Base-by-base conservation (phyloP, 2,329 filamentous ascomycete genomes). In the Sclerotinia minor region DNA sequence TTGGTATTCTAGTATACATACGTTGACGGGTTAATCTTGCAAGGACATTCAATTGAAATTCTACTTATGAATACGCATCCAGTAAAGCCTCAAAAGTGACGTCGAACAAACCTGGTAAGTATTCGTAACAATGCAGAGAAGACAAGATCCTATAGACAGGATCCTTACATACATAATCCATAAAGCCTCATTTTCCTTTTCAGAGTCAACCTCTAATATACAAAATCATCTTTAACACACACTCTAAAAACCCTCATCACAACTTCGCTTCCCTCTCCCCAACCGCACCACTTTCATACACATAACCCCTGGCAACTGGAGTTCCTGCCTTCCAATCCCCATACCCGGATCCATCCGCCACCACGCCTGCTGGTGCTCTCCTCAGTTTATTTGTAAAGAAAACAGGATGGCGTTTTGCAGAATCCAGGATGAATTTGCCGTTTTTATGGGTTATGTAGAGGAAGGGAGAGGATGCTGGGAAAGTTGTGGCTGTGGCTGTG, bases 301-400 rank as follows among this genome's bases (percentile, higher is more conserved):
- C 79, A 73, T 89, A 89, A 1, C 87, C 87, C 53, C 83, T 79
- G 24, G 85, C 85, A 4, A 88, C 83, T 0, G 87, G 87, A 69
- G 77, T 87, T 65, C 32, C 73, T 74, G 68, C 71, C 68, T 52
- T 64, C 49, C 61, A 54, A 41, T 44, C 68, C 71, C 70, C 57
- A 72, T 69, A 24, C 72, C 71, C 49, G 72, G 68, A 38, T n/a
- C 35, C 63, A 29, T 47, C 15, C 24, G 63, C 19, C 6, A 13
- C n/a, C 17, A 65, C 63, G n/a, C 63, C 63, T 1, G 52, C 9
- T 38, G 63, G 63, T 5, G 84, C 82, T 73, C 83, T 85, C 68
- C 84, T 84, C 63, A 92, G 79, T 64, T 83, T 82, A 41, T 85
- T 81, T 0, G 89, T 90, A 79, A 93, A 92, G 79, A 94, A 94